phyloP scores from a whole-genome alignment of 2,329 filamentous ascomycete species.

The Beauveria sp. region DNA sequence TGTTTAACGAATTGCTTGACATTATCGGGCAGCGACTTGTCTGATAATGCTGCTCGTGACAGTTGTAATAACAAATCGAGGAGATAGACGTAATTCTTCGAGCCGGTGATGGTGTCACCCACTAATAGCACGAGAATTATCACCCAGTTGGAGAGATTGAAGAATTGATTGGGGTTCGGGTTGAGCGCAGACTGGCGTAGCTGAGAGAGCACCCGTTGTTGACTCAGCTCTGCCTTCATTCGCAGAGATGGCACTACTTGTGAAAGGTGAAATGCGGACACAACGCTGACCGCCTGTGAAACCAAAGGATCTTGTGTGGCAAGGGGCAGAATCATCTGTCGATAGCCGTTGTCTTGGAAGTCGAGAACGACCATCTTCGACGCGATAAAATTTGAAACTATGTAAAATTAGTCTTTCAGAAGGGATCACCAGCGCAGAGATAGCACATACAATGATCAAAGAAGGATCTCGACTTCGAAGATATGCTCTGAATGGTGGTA shows the following conservation, averaged over 20 bases:
- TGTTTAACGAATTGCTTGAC: conserved; percentile 23
- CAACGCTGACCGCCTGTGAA: conserved; percentile 29
- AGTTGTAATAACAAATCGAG: conserved; percentile 29
- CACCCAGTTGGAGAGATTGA: conserved; percentile 29
- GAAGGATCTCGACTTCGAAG: conserved; percentile 25
- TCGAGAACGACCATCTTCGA: conserved; percentile 33
- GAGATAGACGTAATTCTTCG: conserved; percentile 28
- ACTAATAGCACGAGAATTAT: conserved; percentile 31
- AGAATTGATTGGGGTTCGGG: conserved; percentile 22
- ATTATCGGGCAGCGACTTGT: conserved; percentile 13
- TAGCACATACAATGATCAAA: conserved; percentile 26
- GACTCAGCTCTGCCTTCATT: conserved; percentile 25
- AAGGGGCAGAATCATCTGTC: conserved; percentile 31
- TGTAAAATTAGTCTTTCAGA: not conserved
- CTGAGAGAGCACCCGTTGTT: conserved; percentile 27
- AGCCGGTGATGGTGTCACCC: conserved; percentile 33
- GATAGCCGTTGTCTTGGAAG: conserved; percentile 28
- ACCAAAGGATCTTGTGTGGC: conserved; percentile 29
- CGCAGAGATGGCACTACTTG: conserved; percentile 23
- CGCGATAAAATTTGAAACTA: conserved; percentile 29
- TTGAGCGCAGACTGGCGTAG: conserved; percentile 25
- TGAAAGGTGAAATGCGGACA: conserved; percentile 31
- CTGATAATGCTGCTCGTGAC: conserved; percentile 16
- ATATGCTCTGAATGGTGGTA: conserved; percentile 18
- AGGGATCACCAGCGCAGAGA: not conserved